Base-by-base conservation (phyloP, 163 green algal genomes). In the Chloromonas sp. region DNA sequence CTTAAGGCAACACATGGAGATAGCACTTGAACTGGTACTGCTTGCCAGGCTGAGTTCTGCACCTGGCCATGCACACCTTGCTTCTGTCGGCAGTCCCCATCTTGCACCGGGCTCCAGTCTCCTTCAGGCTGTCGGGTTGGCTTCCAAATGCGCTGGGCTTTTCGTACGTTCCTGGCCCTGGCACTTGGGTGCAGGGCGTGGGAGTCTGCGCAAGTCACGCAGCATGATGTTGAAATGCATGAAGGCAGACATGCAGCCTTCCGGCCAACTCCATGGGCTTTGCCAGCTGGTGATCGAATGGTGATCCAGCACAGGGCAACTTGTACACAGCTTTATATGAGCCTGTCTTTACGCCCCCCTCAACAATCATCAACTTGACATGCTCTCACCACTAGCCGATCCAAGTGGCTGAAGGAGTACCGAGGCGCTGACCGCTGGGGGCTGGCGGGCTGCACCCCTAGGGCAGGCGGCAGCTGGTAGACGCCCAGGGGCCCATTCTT, bases 91-190 rank as follows among this genome's bases (percentile, higher is more conserved):
- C 66, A 74, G 5, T 5, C 66, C 66, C 66, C 5, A 74, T 74
- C 66, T 74, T 74, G 5, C 5, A 15, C 5, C 5, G 5, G 5
- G 62, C 62, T 2, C 60, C 3, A 1, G n/a, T 85, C 14, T 61
- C n/a, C 62, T 70, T 79, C 62, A 1, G 15, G 57, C 3, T 58
- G 2, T 59, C 36, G 2, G 66, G 2, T 60, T 85, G 82, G 3
- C n/a, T 57, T 11, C 82, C 82, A n/a, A 85, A n/a, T 60, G 66
- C 14, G 3, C 14, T 62, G 1, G 62, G 14, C 2, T 57, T 36
- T 2, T 15, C 62, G 58, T 85, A 85, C 36, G 58, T 60, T 3
- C 82, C 82, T 76, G 70, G 82, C 13, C 14, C 82, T 14, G 71
- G 74, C 13, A 36, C 13, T 2, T 79, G 5, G 74, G 74, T 36